Evolutionary conservation across 2,329 filamentous ascomycete genomes (phyloP), one percentile per base, ranked within the genome.

Genomic region (Plectosphaerella plurivora): DNA sequence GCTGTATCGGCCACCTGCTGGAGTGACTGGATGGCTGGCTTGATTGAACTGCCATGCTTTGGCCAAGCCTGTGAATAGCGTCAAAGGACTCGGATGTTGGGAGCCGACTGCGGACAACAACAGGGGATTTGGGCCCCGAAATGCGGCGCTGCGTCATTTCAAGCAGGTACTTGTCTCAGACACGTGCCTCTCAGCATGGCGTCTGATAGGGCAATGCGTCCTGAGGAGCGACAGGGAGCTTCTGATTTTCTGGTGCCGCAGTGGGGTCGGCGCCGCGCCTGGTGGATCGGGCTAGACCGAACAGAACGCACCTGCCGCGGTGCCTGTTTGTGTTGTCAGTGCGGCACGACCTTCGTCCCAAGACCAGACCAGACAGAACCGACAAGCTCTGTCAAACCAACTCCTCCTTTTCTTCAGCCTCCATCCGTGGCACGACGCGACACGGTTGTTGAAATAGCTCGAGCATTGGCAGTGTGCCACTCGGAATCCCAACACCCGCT

Each of bases 201-300:
- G 49, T 52, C 47, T 57, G 57, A 59, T 59, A 57, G 57, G 57
- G 46, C 57, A 59, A 56, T 57, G 42, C 53, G 9, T 28, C 16
- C 28, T 47, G 50, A 52, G 42, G 49, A 51, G 46, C 51, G 45
- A 39, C 18, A 44, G 51, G 51, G 51, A 51, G 33, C 49, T 50
- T 42, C 45, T 35, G 50, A 20, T 24, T 48, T 50, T 53, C 37
- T 18, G 24, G 37, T 47, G 48, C 49, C 53, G 46, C 24, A 33
- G 25, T 42, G 22, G 42, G 46, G 47, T 51, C 48, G 51, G 53
- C 45, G 37, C 45, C 25, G 50, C 45, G 44, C 28, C 44, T 12
- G n/a, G 24, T n/a, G 22, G 28, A 33, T 45, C n/a, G 37, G 37
- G 50, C 35, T n/a, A 47, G 35, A 35, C 45, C 20, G 28, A 12